Percentiles rank a stretch among this genome's conserved stretches.
These are phyloP conservation scores for Neurospora tetraspora DNA, from an alignment of 495 filamentous ascomycete genomes.

Conservation along the genomic window DNA sequence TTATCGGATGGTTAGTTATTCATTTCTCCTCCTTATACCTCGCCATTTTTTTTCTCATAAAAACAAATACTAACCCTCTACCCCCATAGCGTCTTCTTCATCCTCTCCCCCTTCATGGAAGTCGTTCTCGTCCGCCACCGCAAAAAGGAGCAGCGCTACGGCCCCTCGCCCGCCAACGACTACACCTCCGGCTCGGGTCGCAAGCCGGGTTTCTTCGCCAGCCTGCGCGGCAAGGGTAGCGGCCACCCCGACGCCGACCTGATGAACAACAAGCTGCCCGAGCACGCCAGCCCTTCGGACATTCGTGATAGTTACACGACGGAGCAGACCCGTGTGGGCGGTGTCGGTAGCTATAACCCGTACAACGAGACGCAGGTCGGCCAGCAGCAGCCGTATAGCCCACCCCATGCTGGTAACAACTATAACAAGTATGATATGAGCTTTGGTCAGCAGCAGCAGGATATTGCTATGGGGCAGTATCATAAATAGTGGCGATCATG, in stretches of 20 bases:
- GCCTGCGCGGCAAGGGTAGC: conserved; percentile 8
- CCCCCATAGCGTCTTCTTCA: conserved; percentile 46
- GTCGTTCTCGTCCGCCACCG: conserved; percentile 56
- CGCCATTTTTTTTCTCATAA: too few species aligned
- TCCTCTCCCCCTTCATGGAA: conserved; percentile 54
- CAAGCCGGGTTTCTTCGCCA: conserved; percentile 21
- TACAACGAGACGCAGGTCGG: conserved; percentile 19
- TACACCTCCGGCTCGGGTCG: conserved; percentile 34
- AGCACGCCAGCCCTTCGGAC: conserved; percentile 30
- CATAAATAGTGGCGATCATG: neutral
- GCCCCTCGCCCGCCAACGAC: conserved; percentile 64
- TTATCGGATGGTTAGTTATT: conserved; percentile 62
- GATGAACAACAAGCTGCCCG: conserved; percentile 25
- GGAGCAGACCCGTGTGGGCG: conserved; percentile 26
- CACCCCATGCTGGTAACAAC: neutral
- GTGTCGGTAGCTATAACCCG: conserved; percentile 13
- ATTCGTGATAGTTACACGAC: conserved; percentile 32
- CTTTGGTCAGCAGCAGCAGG: neutral
- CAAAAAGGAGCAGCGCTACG: conserved; percentile 69
- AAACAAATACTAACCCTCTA: too few species aligned
- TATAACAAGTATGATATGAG: conserved; percentile 4
- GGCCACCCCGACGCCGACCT: neutral
- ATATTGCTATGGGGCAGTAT: neutral
- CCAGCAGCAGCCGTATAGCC: conserved; percentile 1
- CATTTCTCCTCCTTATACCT: neutral